Evolutionary conservation across 805 yeast species (phyloP), one percentile per base, ranked within the genome.

Genomic region (Lachancea nothofagi): DNA sequence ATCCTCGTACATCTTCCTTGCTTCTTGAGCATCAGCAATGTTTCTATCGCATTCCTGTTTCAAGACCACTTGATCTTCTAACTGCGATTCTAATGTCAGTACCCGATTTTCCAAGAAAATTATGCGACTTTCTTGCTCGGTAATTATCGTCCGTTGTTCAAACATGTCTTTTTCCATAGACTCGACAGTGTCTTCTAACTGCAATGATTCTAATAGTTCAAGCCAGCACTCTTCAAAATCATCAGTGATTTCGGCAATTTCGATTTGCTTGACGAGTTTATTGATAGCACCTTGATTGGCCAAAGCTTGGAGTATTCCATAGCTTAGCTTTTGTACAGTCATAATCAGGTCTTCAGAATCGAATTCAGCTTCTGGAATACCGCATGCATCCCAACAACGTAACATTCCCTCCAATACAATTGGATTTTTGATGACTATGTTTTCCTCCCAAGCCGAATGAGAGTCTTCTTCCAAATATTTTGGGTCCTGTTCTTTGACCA

Each of bases 261-360:
- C 31, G 8, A 7, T 12, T 8, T 20, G 20, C 27, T 27, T 35
- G 12, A 35, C 38, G 8, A 35, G 19, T 13, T 28, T 35, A 21
- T 21, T 35, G 20, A 35, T 26, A 3, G 38, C 29, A 20, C 38
- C 38, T 20, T 35, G 38, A 20, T 35, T 35, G 14, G 31, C 26
- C 25, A 38, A 23, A 5, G 42, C 42, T 18, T 33, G 36, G 17
- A 31, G 26, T 17, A 40, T 40, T 7, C 43, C 43, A 28, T 30
- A 40, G 22, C 43, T 40, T 27, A 40, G 24, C 25, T 34, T 33
- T 34, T 40, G 43, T 7, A 40, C 33, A 5, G 39, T 33, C 39
- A 40, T 33, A 6, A 40, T 29, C 14, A 40, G 13, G 18, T 40
- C 43, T 19, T 14, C 23, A 6, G 29, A 26, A 29, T 40, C 43